Evolutionary conservation across 805 yeast species (phyloP), one percentile per base, ranked within the genome.

Genomic region (Komagataella kurtzmanii): DNA sequence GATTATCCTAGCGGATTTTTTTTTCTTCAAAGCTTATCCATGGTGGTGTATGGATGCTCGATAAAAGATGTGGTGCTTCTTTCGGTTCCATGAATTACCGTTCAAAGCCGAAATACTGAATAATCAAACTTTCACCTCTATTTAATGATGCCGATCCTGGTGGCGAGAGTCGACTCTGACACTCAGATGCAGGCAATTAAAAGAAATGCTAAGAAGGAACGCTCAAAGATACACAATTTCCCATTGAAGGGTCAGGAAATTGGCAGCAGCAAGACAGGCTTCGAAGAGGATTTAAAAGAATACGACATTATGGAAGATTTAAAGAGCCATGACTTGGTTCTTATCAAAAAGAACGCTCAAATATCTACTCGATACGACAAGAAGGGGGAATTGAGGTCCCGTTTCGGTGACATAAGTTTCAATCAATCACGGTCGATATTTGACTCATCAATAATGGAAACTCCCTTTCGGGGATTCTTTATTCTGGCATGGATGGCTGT

Each of bases 401-500:
- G 76, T 51, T 80, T 80, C 58, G 73, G 74, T 3, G 87, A 81
- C 60, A 69, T 79, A 18, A 69, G 69, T 23, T 79, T 80, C 57
- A 57, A 57, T 19, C 60, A 65, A 7, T 59, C 75, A 36, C 63
- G 74, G 3, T 65, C 76, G 6, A 80, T 83, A 17, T 72, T 83
- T 54, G 90, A 83, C 59, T 67, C 73, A 14, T 72, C 69, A 3
- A 60, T 65, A 24, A 67, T 72, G 54, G 67, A 68, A 50, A 67
- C 72, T 1, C 65, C 80, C 3, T 89, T 87, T 63, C 80, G 77
- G 57, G 98, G 98, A 2, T 75, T 93, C 54, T 91, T 81, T 64
- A 83, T 88, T 4, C 74, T 89, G 49, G 79, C 81, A 55, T 88
- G 96, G 96, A 67, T 86, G 51, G 76, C 78, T 4, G 75, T 81